A percentile compares a stretch with the other conserved stretches of the same genome.
These are phyloP conservation scores for Colletotrichum coccodes DNA, from an alignment of 2,329 filamentous ascomycete genomes.

Conservation along the genomic window DNA sequence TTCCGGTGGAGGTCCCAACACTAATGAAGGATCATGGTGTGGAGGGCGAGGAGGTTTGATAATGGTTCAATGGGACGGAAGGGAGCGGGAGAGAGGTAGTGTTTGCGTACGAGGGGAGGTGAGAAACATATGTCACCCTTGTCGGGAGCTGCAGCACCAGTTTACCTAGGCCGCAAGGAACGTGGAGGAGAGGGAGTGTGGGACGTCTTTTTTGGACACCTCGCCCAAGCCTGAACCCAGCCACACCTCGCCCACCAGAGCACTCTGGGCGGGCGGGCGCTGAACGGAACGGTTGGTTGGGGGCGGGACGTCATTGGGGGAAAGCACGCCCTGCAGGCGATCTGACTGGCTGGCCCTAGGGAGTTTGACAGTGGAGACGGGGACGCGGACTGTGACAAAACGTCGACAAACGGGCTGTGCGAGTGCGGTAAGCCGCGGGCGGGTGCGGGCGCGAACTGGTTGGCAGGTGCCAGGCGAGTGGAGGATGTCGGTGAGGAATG, in stretches of 20 bases:
- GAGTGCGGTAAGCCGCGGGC: slow-evolving; percentile 17
- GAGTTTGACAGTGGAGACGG: neutral
- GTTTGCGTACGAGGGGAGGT: slow-evolving; percentile 29
- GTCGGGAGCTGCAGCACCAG: neutral
- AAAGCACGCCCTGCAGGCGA: neutral
- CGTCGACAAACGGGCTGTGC: slow-evolving; percentile 23
- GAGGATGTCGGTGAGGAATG: slow-evolving; percentile 3
- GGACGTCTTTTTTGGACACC: slow-evolving; percentile 20
- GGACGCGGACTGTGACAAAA: neutral
- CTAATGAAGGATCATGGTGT: slow-evolving; percentile 23
- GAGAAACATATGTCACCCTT: slow-evolving; percentile 15
- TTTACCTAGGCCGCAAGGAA: neutral
- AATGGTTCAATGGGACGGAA: slow-evolving; percentile 17
- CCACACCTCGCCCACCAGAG: slow-evolving; percentile 16
- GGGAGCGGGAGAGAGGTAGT: neutral
- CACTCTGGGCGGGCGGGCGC: neutral
- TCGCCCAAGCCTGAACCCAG: slow-evolving; percentile 14
- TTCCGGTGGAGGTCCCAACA: neutral
- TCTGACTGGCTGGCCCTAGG: slow-evolving; percentile 8
- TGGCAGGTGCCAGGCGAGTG: slow-evolving; percentile 18
- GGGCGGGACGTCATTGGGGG: slow-evolving; percentile 27
- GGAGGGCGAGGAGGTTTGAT: slow-evolving; percentile 2
- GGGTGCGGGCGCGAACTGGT: neutral
- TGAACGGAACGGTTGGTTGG: slow-evolving; percentile 4
- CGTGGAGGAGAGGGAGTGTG: neutral